Base-by-base conservation (phyloP, 495 filamentous ascomycete genomes). In the Xylaria telfairii region DNA sequence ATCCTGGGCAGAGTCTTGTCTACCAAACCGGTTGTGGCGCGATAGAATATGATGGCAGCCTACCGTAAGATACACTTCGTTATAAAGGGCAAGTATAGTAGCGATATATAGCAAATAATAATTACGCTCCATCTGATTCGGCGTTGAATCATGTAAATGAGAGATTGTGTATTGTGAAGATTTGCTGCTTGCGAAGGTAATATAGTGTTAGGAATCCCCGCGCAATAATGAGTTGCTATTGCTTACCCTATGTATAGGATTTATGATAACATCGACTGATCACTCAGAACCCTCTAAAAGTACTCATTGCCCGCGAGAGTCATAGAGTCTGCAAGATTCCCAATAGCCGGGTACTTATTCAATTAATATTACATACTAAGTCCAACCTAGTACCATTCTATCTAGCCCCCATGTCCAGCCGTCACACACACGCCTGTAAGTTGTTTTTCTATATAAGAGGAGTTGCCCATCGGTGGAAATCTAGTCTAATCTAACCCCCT, bases 1-100 rank as follows among this genome's bases (percentile, higher is more conserved):
- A 70, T 30, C 74, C 76, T 1, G 63, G 74, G 4, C 72, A 74
- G 49, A 69, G 76, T 2, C 71, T 78, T 0, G 71, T 72, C 61
- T 65, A 76, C 2, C 68, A 71, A 47, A 64, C 65, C 0, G 76
- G 76, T 0, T 78, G 76, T 39, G 76, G 70, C 56, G 19, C 9
- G 12, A 75, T 77, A 32, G 71, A 72, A 8, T 77, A 74, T 51
- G 63, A 66, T 44, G 60, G 60, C 10, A 62, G 60, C 19, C 41
- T 62, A 5, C 60, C 60, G 21, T 62, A 44, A 19, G 12, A 53
- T 24, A 53, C 21, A 19, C 5, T 0, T 26, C 9, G 15, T 26
- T 53, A 13, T 26, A 9, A 24, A 53, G 49, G 3, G 24, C 3
- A 15, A 19, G 49, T 13, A 3, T 8, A 2, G 21, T 6, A n/a